These are phyloP conservation scores for Geranomyces variabilis DNA, from an alignment of 192 early-diverging fungal species.

Conservation along the genomic window DNA sequence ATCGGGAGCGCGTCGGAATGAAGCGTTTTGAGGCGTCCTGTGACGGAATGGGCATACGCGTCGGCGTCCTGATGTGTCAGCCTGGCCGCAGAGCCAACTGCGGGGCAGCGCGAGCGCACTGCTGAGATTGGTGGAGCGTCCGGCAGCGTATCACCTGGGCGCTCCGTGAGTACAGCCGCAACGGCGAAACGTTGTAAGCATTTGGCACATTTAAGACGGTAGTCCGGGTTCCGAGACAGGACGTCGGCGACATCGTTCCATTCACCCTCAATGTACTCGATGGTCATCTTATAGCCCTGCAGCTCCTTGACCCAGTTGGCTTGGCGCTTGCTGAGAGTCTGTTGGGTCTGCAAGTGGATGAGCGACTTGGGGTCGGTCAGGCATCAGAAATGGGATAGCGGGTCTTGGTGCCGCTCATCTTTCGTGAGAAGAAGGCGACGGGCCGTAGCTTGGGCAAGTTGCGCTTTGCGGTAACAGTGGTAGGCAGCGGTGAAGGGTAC, in stretches of 20 bases:
- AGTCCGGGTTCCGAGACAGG: slow-evolving; percentile 25
- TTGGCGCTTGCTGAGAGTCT: slow-evolving; percentile 37
- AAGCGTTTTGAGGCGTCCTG: too few relatives aligned
- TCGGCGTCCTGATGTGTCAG: too few relatives aligned
- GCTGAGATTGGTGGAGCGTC: too few relatives aligned
- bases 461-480: neutral
- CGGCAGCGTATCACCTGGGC: too few relatives aligned
- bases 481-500: neutral
- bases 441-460: slow-evolving; percentile 1
- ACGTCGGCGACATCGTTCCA: slow-evolving; percentile 41
- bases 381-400: slow-evolving; percentile 9
- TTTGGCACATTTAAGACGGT: slow-evolving; percentile 6
- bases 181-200: neutral
- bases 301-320: slow-evolving; percentile 36
- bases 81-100: too few relatives aligned
- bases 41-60: too few relatives aligned
- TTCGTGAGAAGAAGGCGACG: slow-evolving; percentile 21
- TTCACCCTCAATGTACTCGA: slow-evolving; percentile 33
- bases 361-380: slow-evolving; percentile 44
- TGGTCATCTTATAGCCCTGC: slow-evolving; percentile 11
- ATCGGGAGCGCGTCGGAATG: too few relatives aligned
- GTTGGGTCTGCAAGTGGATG: slow-evolving; percentile 39
- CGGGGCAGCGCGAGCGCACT: too few relatives aligned
- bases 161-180: neutral
- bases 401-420: slow-evolving; percentile 14